Percentiles rank a stretch among this genome's conserved stretches.
phyloP scores from a whole-genome alignment of 2,329 filamentous ascomycete species.

The Phyllosticta citrichinensis region DNA sequence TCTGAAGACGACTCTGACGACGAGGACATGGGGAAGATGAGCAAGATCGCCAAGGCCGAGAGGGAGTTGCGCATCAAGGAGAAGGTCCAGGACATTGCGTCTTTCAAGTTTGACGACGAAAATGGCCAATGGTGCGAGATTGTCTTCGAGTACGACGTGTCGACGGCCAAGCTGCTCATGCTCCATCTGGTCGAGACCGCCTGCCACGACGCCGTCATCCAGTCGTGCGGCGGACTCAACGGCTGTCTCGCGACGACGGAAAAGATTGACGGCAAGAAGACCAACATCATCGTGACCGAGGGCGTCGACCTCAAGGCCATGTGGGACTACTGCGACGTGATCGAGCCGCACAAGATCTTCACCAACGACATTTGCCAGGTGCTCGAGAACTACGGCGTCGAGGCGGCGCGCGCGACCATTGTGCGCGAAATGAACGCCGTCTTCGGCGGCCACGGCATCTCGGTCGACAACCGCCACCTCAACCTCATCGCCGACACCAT shows the following conservation, averaged over 20 bases:
- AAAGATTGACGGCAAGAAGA: constrained; percentile 37
- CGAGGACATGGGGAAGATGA: constrained; percentile 20
- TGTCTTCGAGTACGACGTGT: constrained; percentile 69
- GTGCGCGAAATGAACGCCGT: constrained; percentile 76
- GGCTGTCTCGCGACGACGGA: constrained; percentile 57
- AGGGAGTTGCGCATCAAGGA: constrained; percentile 10
- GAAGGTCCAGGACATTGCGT: constrained; percentile 54
- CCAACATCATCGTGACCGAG: constrained; percentile 56
- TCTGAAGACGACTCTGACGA: constrained; percentile 28
- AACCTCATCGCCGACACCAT: constrained; percentile 96
- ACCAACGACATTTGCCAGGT: constrained; percentile 91
- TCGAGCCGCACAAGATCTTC: constrained; percentile 75
- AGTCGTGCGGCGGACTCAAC: constrained; percentile 52
- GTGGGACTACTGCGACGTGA: constrained; percentile 75
- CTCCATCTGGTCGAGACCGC: constrained; percentile 80
- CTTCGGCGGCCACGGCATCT: constrained; percentile 85
- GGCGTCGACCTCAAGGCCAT: constrained; percentile 87
- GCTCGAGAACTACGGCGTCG: constrained; percentile 78
- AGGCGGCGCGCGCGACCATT: constrained; percentile 81
- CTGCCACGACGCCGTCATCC: constrained; percentile 69
- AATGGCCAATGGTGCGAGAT: constrained; percentile 68
- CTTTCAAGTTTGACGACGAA: constrained; percentile 70
- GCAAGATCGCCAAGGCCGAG: constrained; percentile 16
- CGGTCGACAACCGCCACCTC: constrained; percentile 81
- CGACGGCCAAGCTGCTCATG: constrained; percentile 84